Evolutionary conservation across 192 early-diverging fungal species (phyloP).

Genomic region (Spinellus fusiger): DNA sequence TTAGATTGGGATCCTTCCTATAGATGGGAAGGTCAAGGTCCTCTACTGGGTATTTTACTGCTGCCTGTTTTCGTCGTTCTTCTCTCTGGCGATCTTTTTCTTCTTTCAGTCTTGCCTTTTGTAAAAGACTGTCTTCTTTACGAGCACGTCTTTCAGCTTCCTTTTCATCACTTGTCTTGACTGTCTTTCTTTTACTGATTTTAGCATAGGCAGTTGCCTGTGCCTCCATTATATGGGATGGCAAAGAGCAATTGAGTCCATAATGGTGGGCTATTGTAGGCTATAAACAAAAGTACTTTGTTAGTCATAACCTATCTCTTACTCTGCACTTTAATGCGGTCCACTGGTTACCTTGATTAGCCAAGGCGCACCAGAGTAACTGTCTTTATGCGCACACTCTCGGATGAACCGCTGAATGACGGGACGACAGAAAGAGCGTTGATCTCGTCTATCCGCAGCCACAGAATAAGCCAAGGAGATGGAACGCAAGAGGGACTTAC

Average conservation of each 20-base stretch:
- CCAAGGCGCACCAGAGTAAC: constrained; percentile 69
- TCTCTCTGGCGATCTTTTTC: constrained; percentile 27
- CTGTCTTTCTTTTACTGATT: constrained; percentile 29
- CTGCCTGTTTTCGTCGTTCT: constrained; percentile 27
- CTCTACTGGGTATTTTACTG: constrained; percentile 76
- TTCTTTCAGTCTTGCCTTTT: constrained; percentile 22
- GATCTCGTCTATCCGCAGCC: constrained; percentile 37
- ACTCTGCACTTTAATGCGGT: no score
- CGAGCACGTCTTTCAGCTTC: constrained; percentile 22
- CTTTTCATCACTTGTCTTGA: constrained; percentile 9
- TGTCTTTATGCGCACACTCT: constrained; percentile 60
- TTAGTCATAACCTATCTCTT: no score
- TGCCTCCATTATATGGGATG: constrained; percentile 35
- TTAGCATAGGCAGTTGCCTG: constrained; percentile 33
- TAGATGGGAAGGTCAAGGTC: constrained; percentile 64
- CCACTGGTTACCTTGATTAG: constrained; percentile 46
- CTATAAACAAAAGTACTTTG: no score
- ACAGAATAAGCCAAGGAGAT: constrained; percentile 38
- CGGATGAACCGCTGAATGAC: constrained; percentile 63
- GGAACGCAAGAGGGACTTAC: constrained; percentile 51
- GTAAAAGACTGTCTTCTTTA: constrained; percentile 31
- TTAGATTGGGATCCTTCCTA: constrained; percentile 23
- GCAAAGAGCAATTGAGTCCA: constrained; percentile 12
- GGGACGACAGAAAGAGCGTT: constrained; percentile 52
- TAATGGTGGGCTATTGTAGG: constrained; percentile 41